These are phyloP conservation scores for Cordyceps javanica DNA, from an alignment of 2,329 filamentous ascomycete species.

Conservation along the genomic window DNA sequence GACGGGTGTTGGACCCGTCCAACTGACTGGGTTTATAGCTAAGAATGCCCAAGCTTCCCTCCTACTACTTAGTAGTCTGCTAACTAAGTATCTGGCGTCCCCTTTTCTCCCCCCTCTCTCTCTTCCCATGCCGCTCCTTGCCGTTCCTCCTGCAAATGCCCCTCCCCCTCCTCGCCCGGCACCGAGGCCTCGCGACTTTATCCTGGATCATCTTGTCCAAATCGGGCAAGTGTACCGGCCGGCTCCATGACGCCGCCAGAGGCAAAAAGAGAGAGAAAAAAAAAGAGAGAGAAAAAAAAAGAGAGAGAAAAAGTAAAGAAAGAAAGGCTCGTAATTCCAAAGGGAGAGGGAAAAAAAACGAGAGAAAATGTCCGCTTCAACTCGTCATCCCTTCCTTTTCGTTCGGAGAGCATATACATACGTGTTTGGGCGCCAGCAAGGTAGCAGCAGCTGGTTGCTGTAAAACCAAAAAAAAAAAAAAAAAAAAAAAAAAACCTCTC, in stretches of 20 bases:
- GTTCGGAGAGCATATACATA: too few species aligned
- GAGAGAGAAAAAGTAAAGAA: neutral
- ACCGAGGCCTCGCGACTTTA: neutral
- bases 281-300: neutral
- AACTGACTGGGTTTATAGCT: neutral
- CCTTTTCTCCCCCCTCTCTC: neutral
- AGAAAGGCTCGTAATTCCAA: too few species aligned
- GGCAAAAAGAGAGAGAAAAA: neutral
- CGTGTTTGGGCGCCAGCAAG: neutral
- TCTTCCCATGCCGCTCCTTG: neutral
- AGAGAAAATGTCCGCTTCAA: too few species aligned
- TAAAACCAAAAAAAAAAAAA: neutral
- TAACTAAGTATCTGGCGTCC: neutral
- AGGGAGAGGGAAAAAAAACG: too few species aligned
- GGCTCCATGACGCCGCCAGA: neutral
- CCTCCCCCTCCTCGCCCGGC: neutral
- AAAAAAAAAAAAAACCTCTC: neutral
- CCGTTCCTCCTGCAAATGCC: neutral
- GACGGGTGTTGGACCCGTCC: neutral
- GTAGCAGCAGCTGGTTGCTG: neutral
- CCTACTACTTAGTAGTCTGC: too few species aligned
- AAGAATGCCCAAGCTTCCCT: neutral
- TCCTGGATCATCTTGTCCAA: neutral
- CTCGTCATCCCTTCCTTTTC: too few species aligned
- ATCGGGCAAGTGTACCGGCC: constrained; percentile 11